These are phyloP conservation scores for Talaromyces sp. DNA, from an alignment of 2,329 filamentous ascomycete genomes.

Conservation along the genomic window DNA sequence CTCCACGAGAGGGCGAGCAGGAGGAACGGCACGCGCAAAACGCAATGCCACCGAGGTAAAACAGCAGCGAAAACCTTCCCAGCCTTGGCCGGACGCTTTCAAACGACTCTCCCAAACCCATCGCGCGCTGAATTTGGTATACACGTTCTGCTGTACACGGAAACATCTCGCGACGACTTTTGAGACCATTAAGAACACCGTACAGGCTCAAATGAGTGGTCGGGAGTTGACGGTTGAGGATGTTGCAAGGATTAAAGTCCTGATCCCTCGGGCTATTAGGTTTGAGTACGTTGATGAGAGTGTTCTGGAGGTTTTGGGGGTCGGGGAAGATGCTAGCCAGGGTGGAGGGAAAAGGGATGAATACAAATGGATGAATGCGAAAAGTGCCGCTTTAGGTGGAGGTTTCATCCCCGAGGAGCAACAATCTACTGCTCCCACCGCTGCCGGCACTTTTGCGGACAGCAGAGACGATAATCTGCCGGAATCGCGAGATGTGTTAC, in stretches of 20 bases:
- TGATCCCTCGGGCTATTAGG: constrained; percentile 73
- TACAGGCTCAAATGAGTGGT: constrained; percentile 73
- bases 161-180: constrained; percentile 92
- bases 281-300: constrained; percentile 85
- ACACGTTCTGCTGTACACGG: constrained; percentile 89
- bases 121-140: constrained; percentile 83
- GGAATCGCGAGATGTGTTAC: constrained; percentile 59
- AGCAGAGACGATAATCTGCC: constrained; percentile 40
- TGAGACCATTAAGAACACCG: constrained; percentile 77
- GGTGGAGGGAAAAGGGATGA: constrained; percentile 37
- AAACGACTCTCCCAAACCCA: constrained; percentile 71
- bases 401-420: constrained; percentile 16
- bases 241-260: constrained; percentile 72
- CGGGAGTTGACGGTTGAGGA: constrained; percentile 68
- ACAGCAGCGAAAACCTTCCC: constrained; percentile 29
- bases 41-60: background rate
- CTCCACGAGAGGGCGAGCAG: background rate
- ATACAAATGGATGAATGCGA: constrained; percentile 20
- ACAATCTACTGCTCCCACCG: background rate
- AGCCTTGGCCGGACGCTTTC: constrained; percentile 73
- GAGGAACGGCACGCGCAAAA: constrained; percentile 1
- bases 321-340: constrained; percentile 54
- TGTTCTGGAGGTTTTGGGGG: constrained; percentile 74
- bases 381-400: constrained; percentile 14
- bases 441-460: constrained; percentile 19